These are phyloP conservation scores for Bipolaris bicolor DNA, from an alignment of 2,329 filamentous ascomycete genomes.

Conservation along the genomic window DNA sequence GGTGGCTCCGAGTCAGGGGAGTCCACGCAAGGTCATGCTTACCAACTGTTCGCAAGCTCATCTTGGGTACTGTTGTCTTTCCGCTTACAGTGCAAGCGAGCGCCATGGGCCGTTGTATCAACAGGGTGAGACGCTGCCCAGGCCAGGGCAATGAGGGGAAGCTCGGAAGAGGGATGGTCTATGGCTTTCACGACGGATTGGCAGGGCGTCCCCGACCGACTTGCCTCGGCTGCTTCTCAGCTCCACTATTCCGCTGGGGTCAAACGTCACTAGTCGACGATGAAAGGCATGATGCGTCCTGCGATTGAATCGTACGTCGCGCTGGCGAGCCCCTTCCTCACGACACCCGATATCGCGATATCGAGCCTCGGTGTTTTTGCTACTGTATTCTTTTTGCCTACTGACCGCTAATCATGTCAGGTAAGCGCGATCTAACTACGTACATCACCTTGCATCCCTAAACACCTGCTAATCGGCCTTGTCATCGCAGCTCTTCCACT, in stretches of 20 bases:
- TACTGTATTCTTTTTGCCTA: not conserved
- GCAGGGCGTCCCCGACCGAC: conserved; percentile 1
- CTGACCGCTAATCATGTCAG: conserved; percentile 5
- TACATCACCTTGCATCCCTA: not conserved
- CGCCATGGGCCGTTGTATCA: not conserved
- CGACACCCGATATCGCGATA: not conserved
- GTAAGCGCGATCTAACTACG: conserved; percentile 2
- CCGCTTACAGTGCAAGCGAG: not conserved
- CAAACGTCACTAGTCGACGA: conserved; percentile 9
- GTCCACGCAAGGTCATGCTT: not conserved
- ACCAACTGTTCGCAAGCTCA: not conserved
- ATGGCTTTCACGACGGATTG: not conserved
- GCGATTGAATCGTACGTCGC: not conserved
- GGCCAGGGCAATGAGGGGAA: conserved; percentile 14
- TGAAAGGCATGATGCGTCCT: conserved; percentile 2
- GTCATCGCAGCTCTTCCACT: conserved; percentile 32
- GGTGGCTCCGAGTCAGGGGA: not conserved
- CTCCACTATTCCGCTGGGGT: conserved; percentile 11
- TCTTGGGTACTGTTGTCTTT: not conserved
- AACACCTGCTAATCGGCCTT: not conserved
- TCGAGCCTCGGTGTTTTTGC: not conserved
- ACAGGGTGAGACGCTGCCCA: not conserved
- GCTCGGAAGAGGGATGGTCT: not conserved
- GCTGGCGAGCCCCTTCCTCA: not conserved
- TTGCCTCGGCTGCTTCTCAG: conserved; percentile 19